phyloP scores from a whole-genome alignment of 148 eudicot genomes.

The Limonium bicolor region DNA sequence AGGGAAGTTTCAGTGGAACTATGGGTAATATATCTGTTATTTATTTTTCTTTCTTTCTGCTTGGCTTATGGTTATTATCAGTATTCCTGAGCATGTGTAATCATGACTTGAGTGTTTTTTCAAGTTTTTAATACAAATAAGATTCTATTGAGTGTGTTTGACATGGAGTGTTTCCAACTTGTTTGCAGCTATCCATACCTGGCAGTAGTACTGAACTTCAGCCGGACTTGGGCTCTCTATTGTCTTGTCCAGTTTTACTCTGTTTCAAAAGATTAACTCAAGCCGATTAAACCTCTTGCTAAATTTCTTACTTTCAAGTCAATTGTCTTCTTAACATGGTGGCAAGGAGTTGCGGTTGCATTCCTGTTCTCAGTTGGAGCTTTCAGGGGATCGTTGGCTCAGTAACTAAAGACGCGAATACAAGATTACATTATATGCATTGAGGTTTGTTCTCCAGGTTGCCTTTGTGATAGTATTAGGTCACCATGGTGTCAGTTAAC shows the following conservation, averaged over 20 bases:
- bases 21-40: slow-evolving; percentile 51
- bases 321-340: slow-evolving; percentile 93
- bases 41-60: too few species aligned
- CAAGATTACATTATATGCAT: slow-evolving; percentile 95
- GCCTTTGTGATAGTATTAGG: too few species aligned
- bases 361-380: slow-evolving; percentile 91
- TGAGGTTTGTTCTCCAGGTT: slow-evolving; percentile 86
- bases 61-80: too few species aligned
- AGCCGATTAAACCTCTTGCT: slow-evolving; percentile 93
- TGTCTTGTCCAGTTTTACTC: slow-evolving; percentile 95
- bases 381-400: slow-evolving; percentile 79
- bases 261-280: slow-evolving; percentile 71
- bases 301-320: slow-evolving; percentile 96
- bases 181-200: slow-evolving; percentile 91
- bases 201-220: slow-evolving; percentile 91
- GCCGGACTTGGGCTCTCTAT: slow-evolving; percentile 98
- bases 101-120: too few species aligned
- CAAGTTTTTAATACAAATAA: too few species aligned
- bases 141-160: too few species aligned
- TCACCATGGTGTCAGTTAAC: too few species aligned
- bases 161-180: too few species aligned
- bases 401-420: slow-evolving; percentile 71
- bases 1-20: slow-evolving; percentile 91
- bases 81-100: too few species aligned
- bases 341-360: slow-evolving; percentile 96